Evolutionary conservation across 768 basidiomycete species (phyloP).

Genomic region (Suillus variegatus): DNA sequence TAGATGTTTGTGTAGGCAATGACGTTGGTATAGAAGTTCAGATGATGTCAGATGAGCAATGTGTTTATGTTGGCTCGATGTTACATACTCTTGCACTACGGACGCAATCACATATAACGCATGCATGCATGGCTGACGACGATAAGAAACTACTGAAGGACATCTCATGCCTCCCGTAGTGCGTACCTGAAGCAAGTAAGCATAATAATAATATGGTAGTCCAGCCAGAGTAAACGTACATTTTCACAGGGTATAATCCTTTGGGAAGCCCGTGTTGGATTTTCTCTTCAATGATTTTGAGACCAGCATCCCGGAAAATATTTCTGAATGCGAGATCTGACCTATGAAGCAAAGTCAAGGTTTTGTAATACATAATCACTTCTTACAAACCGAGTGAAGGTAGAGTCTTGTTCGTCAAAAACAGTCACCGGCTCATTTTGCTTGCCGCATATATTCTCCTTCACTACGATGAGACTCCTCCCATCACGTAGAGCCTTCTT

Average conservation of each 20-base stretch:
- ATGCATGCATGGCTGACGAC: background rate
- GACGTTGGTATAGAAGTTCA: background rate
- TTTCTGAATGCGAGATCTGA: constrained; percentile 83
- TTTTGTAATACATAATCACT: background rate
- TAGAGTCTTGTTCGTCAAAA: constrained; percentile 89
- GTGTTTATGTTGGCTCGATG: background rate
- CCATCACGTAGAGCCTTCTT: constrained; percentile 50
- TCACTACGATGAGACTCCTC: constrained; percentile 75
- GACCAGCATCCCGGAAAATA: constrained; percentile 71
- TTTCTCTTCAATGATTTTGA: constrained; percentile 71
- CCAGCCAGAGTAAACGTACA: constrained; percentile 48
- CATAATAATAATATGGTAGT: background rate
- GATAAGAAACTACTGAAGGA: background rate
- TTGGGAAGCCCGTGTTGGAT: constrained; percentile 82
- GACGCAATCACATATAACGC: background rate
- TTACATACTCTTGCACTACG: background rate
- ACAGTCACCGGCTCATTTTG: constrained; percentile 51
- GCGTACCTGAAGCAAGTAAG: constrained; percentile 24
- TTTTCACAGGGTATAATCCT: constrained; percentile 84
- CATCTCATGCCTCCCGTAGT: constrained; percentile 10
- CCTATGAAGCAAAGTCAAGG: constrained; percentile 40
- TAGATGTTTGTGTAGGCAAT: background rate
- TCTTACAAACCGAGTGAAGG: constrained; percentile 71
- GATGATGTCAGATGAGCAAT: background rate
- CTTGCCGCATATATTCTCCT: constrained; percentile 87